Conservation (phyloP, 2,329 filamentous ascomycete species). For the Xylariaceae sp. region DNA sequence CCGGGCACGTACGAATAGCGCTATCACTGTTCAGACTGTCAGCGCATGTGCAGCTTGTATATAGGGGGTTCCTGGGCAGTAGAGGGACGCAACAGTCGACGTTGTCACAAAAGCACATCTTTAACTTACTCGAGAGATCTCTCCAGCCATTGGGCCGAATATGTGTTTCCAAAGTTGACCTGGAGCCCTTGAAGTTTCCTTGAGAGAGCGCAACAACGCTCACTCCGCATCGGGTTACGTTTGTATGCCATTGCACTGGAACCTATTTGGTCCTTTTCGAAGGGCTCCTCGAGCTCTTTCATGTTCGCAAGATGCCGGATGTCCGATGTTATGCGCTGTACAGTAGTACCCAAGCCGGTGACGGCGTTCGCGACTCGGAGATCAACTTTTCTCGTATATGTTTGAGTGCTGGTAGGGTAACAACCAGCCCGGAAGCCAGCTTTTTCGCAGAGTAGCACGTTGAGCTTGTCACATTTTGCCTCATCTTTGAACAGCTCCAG, state of each 20-base stretch:
- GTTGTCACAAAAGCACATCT: not conserved
- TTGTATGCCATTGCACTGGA: constrained; percentile 46
- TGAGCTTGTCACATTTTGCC: constrained; percentile 45
- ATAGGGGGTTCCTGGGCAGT: not conserved
- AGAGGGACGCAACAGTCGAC: not conserved
- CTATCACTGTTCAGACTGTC: no score
- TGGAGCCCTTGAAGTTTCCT: constrained; percentile 27
- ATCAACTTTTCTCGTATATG: constrained; percentile 70
- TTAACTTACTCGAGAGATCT: not conserved
- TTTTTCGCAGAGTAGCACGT: constrained; percentile 48
- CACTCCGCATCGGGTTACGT: constrained; percentile 24
- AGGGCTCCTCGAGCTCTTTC: constrained; percentile 73
- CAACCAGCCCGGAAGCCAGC: constrained; percentile 47
- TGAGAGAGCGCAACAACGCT: constrained; percentile 26
- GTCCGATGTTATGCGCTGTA: constrained; percentile 65
- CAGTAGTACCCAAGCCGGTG: constrained; percentile 69
- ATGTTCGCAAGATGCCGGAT: constrained; percentile 65
- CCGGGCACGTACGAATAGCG: not conserved
- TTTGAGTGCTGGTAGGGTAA: constrained; percentile 52
- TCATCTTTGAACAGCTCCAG: constrained; percentile 39
- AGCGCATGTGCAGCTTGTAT: no score
- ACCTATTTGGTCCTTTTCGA: constrained; percentile 63
- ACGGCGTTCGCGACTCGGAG: constrained; percentile 74
- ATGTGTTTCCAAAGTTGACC: constrained; percentile 54
- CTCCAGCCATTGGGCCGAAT: constrained; percentile 68